Base-by-base conservation (phyloP, 192 early-diverging fungal species). In the Coemansia sp. region DNA sequence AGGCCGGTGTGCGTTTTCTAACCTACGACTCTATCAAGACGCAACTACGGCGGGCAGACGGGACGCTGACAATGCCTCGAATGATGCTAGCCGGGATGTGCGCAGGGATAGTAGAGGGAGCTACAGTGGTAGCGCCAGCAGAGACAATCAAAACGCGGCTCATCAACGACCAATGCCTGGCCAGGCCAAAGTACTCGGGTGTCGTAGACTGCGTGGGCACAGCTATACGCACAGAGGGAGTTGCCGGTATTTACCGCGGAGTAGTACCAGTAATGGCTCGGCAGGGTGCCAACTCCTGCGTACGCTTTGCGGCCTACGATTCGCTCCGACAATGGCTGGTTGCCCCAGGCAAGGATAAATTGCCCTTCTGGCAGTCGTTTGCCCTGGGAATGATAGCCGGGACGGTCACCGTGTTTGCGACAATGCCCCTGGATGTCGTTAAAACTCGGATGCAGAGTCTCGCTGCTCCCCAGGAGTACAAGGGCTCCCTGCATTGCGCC, bases 81-180 rank as follows among this genome's bases (percentile, higher is more conserved):
- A 89, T 87, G 63, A 74, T 95, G 71, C 76, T 92, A 49, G 94
- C 95, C 21, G 94, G 94, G 6, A 75, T 96, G 52, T 92, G 89
- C 21, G 96, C 95, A 0, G 95, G 96, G 14, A 87, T 96, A 75
- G 87, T 89, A 23, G 97, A 99, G 76, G 97, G 94, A 0, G 76
- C 88, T 21, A 53, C 92, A 3, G 96, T 94, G 19, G 97, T 99
- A 0, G 96, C 97, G 7, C 94, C 92, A 4, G 90, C 93, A 19
- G 97, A 99, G 80, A 94, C 95, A 4, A 94, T 99, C 79, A 99
- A 97, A 37, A 98, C 96, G 6, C 96, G 97, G 71, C 72, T 98
- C 35, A 98, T 98, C 67, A 93, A 96, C 64, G 96, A 98, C 79
- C 87, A 88, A 72, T 95, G 92, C 73, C 78, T 74, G 38, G 64